Base-by-base conservation (phyloP, 768 basidiomycete species). In the Candolleomyces efflorescens region DNA sequence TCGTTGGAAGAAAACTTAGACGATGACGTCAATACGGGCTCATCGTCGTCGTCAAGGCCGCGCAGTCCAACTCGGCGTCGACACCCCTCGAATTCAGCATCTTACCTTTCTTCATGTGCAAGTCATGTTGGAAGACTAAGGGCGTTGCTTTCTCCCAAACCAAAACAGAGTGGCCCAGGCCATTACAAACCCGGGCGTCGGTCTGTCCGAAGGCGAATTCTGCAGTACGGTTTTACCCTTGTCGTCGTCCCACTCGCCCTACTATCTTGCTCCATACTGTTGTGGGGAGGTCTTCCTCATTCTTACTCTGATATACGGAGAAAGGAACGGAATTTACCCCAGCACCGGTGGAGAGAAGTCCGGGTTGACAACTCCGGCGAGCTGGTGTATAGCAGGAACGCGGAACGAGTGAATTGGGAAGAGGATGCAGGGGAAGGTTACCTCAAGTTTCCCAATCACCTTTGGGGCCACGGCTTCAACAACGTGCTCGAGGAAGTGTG, bases 401-500 rank as follows among this genome's bases (percentile, higher is more conserved):
- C 7, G 39, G 44, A 23, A 2, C 22, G 22, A 15, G 50, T 7
- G 6, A 53, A 61, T 10, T 55, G 51, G 24, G 48, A 56, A 22
- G 20, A 54, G 74, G 48, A n/a, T 5, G 61, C 58, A 1, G 43
- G 63, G 61, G 63, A 64, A 32, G 62, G 63, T 60, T 85, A 78
- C 59, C 60, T 86, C 27, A 64, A 76, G 24, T 85, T 84, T 60
- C 78, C 82, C 0, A 75, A 75, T 18, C 82, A 84, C 59, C 54
- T 84, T 5, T 84, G 82, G 82, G 83, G 82, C 0, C 81, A 80
- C 54, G 85, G 85, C 1, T 72, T 85, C 56, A 85, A 85, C 66
- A 86, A 86, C 55, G 67, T 85, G 26, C 70, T 86, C 23, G 82
- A 85, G 67, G 83, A 86, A 76, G 72, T 77, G 83, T 85, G 64